Evolutionary conservation across 176 grass and related monocot genomes (phyloP).

Genomic region (Dendrocalamus sinicus): DNA sequence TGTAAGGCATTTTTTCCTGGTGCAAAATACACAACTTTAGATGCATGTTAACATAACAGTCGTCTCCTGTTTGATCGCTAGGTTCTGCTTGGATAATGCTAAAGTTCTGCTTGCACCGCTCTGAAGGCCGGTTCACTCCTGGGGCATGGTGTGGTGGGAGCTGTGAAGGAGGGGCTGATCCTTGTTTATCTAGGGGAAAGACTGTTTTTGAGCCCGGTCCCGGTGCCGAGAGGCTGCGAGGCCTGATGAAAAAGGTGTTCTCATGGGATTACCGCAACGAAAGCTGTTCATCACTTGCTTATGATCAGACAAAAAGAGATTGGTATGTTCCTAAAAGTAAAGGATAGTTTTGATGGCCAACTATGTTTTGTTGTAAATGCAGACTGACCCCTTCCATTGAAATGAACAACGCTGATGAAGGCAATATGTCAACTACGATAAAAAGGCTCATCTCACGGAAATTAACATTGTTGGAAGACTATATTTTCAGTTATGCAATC

Average conservation of each 20-base stretch:
- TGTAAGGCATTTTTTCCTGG: not conserved
- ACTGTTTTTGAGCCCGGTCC: constrained; percentile 66
- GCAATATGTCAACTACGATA: not conserved
- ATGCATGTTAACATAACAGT: not conserved
- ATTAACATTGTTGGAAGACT: not conserved
- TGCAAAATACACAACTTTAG: not conserved
- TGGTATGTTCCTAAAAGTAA: constrained; percentile 59
- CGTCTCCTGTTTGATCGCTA: constrained; percentile 24
- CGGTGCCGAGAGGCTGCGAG: constrained; percentile 69
- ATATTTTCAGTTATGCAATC: not conserved
- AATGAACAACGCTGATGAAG: constrained; percentile 38
- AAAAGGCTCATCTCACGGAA: not conserved
- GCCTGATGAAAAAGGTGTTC: constrained; percentile 67
- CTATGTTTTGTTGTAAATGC: constrained; percentile 40
- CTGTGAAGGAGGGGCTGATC: constrained; percentile 57
- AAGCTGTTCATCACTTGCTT: constrained; percentile 72
- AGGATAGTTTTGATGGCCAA: constrained; percentile 32
- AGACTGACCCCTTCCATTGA: constrained; percentile 40
- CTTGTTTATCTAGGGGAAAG: constrained; percentile 67
- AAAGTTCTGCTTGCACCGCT: constrained; percentile 33
- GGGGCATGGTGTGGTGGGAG: constrained; percentile 78
- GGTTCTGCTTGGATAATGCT: constrained; percentile 93
- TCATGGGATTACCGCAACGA: constrained; percentile 72
- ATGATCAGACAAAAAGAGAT: constrained; percentile 84
- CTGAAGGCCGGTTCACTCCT: constrained; percentile 66